These are phyloP conservation scores for Asterella californica DNA, from an alignment of 225 moss, liverwort and hornwort species.

Conservation along the genomic window DNA sequence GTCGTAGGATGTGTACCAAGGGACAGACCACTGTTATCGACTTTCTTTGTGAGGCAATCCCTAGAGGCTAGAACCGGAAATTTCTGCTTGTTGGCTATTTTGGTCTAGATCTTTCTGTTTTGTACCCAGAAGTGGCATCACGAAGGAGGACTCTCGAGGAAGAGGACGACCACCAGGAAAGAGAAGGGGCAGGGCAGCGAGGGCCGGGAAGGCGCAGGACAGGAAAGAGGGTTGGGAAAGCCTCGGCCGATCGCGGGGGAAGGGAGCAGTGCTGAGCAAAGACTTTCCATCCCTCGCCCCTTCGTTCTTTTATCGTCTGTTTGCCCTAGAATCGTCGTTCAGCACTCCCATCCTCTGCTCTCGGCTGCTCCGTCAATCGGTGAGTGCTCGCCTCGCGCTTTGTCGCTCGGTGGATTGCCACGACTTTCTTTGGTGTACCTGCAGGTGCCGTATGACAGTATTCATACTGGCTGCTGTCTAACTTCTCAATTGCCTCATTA, in stretches of 20 bases:
- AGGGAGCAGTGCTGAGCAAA: conserved; percentile 13
- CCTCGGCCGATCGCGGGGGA: background rate
- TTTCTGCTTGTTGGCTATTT: background rate
- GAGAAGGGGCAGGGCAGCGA: background rate
- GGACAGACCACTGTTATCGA: background rate
- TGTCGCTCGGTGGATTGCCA: background rate
- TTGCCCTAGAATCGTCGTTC: conserved; percentile 28
- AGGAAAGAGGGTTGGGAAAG: background rate
- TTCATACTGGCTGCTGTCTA: background rate
- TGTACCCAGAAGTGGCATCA: background rate
- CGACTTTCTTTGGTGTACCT: too few species aligned
- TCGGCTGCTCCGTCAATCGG: conserved; percentile 28
- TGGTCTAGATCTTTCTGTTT: background rate
- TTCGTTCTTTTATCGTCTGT: conserved; percentile 21
- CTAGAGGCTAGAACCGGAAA: background rate
- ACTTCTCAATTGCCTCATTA: background rate
- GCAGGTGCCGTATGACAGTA: background rate
- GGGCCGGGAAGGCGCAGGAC: background rate
- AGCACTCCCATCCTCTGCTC: conserved; percentile 26
- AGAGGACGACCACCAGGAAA: background rate
- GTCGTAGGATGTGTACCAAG: background rate
- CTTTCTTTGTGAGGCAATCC: background rate
- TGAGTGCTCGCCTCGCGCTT: conserved; percentile 1
- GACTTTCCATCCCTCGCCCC: conserved; percentile 14
- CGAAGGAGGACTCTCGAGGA: background rate